Base-by-base conservation (phyloP, 805 yeast species). In the Spathaspora sp. region DNA sequence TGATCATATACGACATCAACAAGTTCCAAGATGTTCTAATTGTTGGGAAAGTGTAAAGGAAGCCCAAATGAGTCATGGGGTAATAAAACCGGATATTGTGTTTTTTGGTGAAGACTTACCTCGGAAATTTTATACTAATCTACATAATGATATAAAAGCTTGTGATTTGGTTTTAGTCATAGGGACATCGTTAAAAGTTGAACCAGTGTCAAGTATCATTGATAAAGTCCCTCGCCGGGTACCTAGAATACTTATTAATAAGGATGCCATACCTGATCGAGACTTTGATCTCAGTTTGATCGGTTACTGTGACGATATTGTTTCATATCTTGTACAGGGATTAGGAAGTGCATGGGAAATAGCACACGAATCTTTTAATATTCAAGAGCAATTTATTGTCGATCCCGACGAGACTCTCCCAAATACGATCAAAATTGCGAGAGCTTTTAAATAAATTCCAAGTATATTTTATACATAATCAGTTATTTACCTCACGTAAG, bases 181-280 rank as follows among this genome's bases (percentile, higher is more conserved):
- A 35, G 97, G 97, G 16, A 91, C 97, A 0, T 90, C 97, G 18
- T 75, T 91, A 57, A 89, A 91, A 63, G 97, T 91, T 20, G 90
- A 96, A 0, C 97, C 97, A 0, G 97, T 92, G 4, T 83, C 90
- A 49, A 91, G 89, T 49, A 88, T 91, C 52, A 92, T 89, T n/a
- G 85, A 89, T 55, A 75, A 80, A 68, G 70, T 91, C 1, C 83
- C 86, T 0, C 76, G 77, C n/a, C 66, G 79, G n/a, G 83, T 88
- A 1, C 97, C 97, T 0, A 96, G 90, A 67, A 76, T 92, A 4
- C 73, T 88, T 51, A 86, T 91, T 55, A 88, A 89, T 63, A 83
- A 79, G 60, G 94, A 89, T 60, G 84, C 88, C 1, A 84, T 89
- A 17, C 76, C 73, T 38, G 96, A 88, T 60, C 79, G 85, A 45